A percentile compares a stretch with the other conserved stretches of the same genome.
Evolutionary conservation across 2,329 filamentous ascomycete genomes (phyloP).

Genomic region (Claviceps africana): DNA sequence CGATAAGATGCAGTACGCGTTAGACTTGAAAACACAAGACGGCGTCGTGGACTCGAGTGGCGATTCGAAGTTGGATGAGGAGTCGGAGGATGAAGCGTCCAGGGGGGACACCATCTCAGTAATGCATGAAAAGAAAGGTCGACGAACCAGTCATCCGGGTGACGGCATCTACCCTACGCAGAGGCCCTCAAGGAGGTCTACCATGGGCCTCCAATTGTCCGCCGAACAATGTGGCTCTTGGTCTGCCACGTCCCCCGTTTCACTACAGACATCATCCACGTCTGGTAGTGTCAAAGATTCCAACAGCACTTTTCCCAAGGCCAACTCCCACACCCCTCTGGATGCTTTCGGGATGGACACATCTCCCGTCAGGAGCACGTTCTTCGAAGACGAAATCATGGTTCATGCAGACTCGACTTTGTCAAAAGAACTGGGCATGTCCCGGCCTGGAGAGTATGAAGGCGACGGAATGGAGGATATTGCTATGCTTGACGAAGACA

Average conservation of each 20-base stretch:
- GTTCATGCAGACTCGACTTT: conserved; percentile 13
- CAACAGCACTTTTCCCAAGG: background rate
- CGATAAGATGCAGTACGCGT: conserved; percentile 3
- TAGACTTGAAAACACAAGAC: conserved; percentile 27
- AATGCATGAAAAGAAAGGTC: background rate
- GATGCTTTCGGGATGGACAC: conserved; percentile 12
- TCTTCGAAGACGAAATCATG: conserved; percentile 50
- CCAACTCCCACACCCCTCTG: background rate
- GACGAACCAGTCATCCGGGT: background rate
- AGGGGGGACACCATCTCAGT: conserved; percentile 11
- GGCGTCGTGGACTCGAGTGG: conserved; percentile 32
- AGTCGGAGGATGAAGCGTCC: conserved; percentile 39
- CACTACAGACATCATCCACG: conserved; percentile 1
- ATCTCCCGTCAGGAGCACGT: conserved; percentile 32
- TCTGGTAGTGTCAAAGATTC: background rate
- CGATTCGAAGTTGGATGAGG: conserved; percentile 32
- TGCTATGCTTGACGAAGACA: conserved; percentile 38
- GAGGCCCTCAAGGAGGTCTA: conserved; percentile 16
- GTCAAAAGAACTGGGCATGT: conserved; percentile 7
- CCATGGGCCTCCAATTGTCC: conserved; percentile 47
- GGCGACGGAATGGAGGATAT: conserved; percentile 29
- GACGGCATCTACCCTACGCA: background rate
- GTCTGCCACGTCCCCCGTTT: conserved; percentile 41
- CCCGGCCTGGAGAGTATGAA: conserved; percentile 8
- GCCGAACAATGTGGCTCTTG: conserved; percentile 48